Percentiles rank a stretch among this genome's conserved stretches.
Conservation (phyloP, 768 basidiomycete genomes). For the Paxillus ammoniavirescens region DNA sequence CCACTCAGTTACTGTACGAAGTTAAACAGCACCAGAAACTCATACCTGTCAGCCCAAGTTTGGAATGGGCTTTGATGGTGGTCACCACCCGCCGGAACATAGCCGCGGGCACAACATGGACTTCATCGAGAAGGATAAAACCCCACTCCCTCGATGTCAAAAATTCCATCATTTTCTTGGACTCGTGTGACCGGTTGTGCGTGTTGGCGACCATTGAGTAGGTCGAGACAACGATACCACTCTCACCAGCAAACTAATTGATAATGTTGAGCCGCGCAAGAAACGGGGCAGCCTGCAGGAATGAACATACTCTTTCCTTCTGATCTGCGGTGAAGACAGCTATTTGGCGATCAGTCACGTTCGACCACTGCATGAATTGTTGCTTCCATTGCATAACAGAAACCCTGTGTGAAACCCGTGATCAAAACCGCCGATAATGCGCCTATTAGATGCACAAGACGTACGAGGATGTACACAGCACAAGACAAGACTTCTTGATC, state of each 20-base stretch:
- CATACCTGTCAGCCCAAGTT: slow-evolving; percentile 92
- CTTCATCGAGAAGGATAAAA: slow-evolving; percentile 95
- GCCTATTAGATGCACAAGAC: slow-evolving; percentile 30
- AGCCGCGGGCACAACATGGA: slow-evolving; percentile 97
- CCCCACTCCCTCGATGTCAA: slow-evolving; percentile 98
- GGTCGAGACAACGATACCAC: slow-evolving; percentile 97
- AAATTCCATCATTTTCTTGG: slow-evolving; percentile 99
- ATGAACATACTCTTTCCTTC: slow-evolving; percentile 80
- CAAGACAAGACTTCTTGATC: slow-evolving; percentile 97
- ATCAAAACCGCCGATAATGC: slow-evolving; percentile 4
- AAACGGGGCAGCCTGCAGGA: background rate
- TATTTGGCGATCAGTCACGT: slow-evolving; percentile 94
- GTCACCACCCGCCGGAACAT: slow-evolving; percentile 99
- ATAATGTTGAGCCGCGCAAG: slow-evolving; percentile 3
- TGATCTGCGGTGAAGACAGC: slow-evolving; percentile 97
- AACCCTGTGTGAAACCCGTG: slow-evolving; percentile 46
- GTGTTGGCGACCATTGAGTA: slow-evolving; percentile 99
- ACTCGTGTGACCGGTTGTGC: slow-evolving; percentile 96
- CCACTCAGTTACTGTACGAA: slow-evolving; percentile 1
- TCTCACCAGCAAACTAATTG: slow-evolving; percentile 87
- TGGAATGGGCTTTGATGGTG: slow-evolving; percentile 98
- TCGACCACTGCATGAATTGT: slow-evolving; percentile 98
- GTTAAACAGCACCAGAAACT: slow-evolving; percentile 7
- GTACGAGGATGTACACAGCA: slow-evolving; percentile 96
- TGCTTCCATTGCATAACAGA: slow-evolving; percentile 99